phyloP scores from a whole-genome alignment of 2,329 filamentous ascomycete genomes.

The Aspergillus fructus region DNA sequence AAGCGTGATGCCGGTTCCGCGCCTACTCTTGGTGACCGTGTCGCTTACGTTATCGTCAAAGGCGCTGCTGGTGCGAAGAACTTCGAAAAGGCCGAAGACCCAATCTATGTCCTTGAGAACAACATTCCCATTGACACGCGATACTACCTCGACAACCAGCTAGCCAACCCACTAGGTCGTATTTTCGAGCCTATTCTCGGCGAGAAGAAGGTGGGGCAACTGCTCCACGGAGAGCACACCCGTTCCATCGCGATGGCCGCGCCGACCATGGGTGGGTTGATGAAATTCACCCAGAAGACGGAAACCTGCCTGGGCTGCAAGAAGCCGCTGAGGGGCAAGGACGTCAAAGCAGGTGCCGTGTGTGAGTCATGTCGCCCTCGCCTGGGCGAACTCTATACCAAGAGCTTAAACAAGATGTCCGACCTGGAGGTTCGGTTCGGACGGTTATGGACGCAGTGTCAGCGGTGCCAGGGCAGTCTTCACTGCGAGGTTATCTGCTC shows the following conservation, averaged over 20 bases:
- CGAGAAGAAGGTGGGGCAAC: conserved; percentile 81
- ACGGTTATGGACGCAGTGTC: conserved; percentile 95
- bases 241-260: conserved; percentile 91
- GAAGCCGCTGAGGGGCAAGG: conserved; percentile 79
- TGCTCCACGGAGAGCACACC: conserved; percentile 91
- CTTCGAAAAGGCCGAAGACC: conserved; percentile 96
- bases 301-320: conserved; percentile 99
- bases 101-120: conserved; percentile 94
- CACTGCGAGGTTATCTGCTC: conserved; percentile 98
- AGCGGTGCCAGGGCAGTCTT: conserved; percentile 95
- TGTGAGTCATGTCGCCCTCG: conserved; percentile 82
- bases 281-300: conserved; percentile 98
- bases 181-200: conserved; percentile 98
- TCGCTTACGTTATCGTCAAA: conserved; percentile 97
- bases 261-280: conserved; percentile 85
- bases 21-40: conserved; percentile 87
- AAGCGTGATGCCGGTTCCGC: conserved; percentile 95
- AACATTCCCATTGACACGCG: conserved; percentile 97
- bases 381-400: conserved; percentile 89
- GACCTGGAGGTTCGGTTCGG: conserved; percentile 93
- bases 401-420: conserved; percentile 81
- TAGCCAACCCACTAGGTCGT: conserved; percentile 87
- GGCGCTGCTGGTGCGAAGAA: conserved; percentile 86
- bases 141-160: conserved; percentile 98
- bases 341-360: conserved; percentile 80